Base-by-base conservation (phyloP, 805 yeast genomes). In the Torulaspora indica region DNA sequence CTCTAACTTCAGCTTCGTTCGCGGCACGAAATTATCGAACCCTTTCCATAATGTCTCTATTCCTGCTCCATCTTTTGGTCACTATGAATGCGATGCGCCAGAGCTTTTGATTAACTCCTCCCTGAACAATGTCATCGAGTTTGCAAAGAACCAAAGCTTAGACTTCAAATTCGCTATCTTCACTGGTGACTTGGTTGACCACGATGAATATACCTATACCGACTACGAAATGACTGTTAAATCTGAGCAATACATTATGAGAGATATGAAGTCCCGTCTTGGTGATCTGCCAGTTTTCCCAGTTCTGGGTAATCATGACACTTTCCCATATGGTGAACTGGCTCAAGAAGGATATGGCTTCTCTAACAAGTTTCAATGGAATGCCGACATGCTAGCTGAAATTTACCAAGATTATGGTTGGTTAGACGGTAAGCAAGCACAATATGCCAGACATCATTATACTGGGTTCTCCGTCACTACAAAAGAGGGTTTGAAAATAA, bases 151-250 rank as follows among this genome's bases (percentile, higher is more conserved):
- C 12, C 52, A 61, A 8, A 56, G 66, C 32, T 48, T 71, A 29
- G 53, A 67, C 7, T 81, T 74, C 53, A 82, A 79, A 41, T 82
- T 82, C 56, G 73, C 82, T 2, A 62, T 82, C 30, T 82, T 82
- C 69, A 82, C 88, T 4, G 89, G 89, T 45, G 90, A 82, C 56
- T 69, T 81, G 58, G 82, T 82, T 42, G 88, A 82, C 59, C 90
- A 82, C 56, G 81, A 77, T 52, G 78, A 74, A 45, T 56, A 68
- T 9, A 69, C 71, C 37, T 71, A 74, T 55, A 74, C 74, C 38
- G 69, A 75, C 35, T 63, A 58, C 49, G 72, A 77, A 35, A 68
- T 71, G 50, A 75, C 82, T 28, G 67, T 70, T 45, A 60, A 66
- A 24, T 79, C 82, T n/a, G 85, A 82, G 59, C 71, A 69, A 42